phyloP scores from a whole-genome alignment of 2,329 filamentous ascomycete species.

The Chaetomium sp. region DNA sequence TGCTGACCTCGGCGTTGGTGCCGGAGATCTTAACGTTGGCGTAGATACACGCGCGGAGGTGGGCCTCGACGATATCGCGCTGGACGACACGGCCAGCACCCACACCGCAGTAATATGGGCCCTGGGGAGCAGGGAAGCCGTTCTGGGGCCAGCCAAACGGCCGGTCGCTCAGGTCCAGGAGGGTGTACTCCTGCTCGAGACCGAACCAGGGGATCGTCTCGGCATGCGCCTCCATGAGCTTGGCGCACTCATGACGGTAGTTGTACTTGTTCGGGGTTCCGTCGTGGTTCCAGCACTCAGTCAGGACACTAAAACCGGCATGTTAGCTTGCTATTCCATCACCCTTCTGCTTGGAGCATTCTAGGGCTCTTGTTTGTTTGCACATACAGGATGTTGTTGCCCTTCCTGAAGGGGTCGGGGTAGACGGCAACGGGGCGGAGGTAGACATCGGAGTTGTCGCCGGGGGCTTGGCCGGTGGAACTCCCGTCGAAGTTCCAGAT shows the following conservation, averaged over 20 bases:
- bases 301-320: conserved; percentile 62
- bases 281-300: conserved; percentile 72
- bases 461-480: conserved; percentile 84
- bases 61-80: conserved; percentile 93
- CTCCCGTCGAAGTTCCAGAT: conserved; percentile 53
- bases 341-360: too few relatives aligned
- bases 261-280: conserved; percentile 96
- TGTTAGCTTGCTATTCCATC: background rate
- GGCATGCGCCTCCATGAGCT: conserved; percentile 83
- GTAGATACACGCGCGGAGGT: conserved; percentile 68
- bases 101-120: conserved; percentile 97
- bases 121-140: conserved; percentile 68
- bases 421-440: conserved; percentile 74
- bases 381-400: conserved; percentile 25
- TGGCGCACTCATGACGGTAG: conserved; percentile 84
- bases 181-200: conserved; percentile 87
- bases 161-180: conserved; percentile 77
- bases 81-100: conserved; percentile 95
- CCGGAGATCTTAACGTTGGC: conserved; percentile 90
- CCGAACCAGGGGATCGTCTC: conserved; percentile 91
- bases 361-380: background rate
- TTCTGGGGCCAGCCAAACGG: conserved; percentile 87
- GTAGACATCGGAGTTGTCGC: conserved; percentile 97
- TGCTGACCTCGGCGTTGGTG: conserved; percentile 90
- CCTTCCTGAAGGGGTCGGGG: conserved; percentile 64